These are phyloP conservation scores for Magnaporthiopsis rhizophila DNA, from an alignment of 2,329 filamentous ascomycete species.

Conservation along the genomic window DNA sequence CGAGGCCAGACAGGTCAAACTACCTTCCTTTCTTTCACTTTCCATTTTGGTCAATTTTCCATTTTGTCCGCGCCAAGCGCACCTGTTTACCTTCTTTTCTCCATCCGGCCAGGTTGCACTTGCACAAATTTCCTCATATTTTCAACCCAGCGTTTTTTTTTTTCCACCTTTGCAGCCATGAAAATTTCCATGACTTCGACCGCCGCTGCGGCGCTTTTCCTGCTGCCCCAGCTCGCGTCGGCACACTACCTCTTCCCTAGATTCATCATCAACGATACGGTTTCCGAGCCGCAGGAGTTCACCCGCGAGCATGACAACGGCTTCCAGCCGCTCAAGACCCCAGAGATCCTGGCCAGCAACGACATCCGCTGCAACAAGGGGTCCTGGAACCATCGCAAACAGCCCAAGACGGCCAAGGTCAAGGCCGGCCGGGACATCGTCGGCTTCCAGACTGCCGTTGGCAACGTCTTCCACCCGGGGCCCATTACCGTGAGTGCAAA, in stretches of 20 bases:
- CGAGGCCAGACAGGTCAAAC: neutral
- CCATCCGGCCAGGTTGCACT: neutral
- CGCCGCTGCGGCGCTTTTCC: constrained; percentile 1
- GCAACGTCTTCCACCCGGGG: constrained; percentile 12
- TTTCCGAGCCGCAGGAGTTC: constrained; percentile 14
- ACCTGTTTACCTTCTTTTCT: neutral
- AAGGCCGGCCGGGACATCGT: constrained; percentile 16
- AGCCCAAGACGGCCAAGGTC: constrained; percentile 16
- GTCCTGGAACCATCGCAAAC: constrained; percentile 15
- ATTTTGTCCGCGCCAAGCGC: neutral
- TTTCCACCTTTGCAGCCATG: neutral
- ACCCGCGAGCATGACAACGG: constrained; percentile 16
- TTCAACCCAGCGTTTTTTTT: neutral
- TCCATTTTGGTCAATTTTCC: no score
- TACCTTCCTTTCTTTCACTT: neutral
- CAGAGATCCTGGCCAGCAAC: constrained; percentile 18
- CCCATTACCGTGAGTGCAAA: constrained; percentile 12
- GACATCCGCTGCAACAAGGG: constrained; percentile 23
- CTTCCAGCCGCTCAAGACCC: constrained; percentile 18
- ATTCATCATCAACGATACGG: constrained; percentile 16
- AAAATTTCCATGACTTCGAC: neutral
- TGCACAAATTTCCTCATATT: neutral
- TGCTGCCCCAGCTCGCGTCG: constrained; percentile 16
- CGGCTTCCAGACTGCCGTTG: constrained; percentile 9
- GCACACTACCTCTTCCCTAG: constrained; percentile 24